phyloP scores from a whole-genome alignment of 1,284 basidiomycete species.

The Rhodofomes roseus region DNA sequence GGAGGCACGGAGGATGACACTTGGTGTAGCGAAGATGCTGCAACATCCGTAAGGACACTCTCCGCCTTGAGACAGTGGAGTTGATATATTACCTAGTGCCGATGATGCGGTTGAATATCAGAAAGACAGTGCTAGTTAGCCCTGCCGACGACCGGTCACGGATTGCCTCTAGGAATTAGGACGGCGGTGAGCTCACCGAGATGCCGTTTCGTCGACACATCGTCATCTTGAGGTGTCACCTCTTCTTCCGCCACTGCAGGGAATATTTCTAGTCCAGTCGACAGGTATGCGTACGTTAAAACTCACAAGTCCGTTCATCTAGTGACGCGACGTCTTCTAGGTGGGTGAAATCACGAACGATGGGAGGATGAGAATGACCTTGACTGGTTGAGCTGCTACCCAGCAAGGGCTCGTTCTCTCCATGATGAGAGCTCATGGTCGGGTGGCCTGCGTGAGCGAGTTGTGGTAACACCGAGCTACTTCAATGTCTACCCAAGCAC shows the following conservation, averaged over 20 bases:
- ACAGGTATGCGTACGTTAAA: not conserved
- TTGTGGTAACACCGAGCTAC: too few relatives aligned
- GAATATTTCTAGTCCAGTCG: not conserved
- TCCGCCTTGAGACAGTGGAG: slow-evolving; percentile 11
- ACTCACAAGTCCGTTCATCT: not conserved
- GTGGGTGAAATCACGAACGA: not conserved
- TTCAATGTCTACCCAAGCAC: too few relatives aligned
- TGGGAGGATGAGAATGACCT: not conserved
- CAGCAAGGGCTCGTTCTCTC: not conserved
- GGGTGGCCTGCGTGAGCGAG: not conserved
- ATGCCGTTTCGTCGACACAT: not conserved
- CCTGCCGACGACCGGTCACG: slow-evolving; percentile 29
- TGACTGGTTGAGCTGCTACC: not conserved
- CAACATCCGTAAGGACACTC: not conserved
- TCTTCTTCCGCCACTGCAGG: not conserved
- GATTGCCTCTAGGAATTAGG: not conserved
- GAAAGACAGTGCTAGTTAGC: slow-evolving; percentile 55
- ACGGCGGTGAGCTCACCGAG: not conserved
- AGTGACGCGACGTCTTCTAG: not conserved
- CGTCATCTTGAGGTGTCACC: not conserved
- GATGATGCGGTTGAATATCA: slow-evolving; percentile 75
- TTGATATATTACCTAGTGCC: slow-evolving; percentile 65
- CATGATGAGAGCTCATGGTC: not conserved
- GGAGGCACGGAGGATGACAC: slow-evolving; percentile 60
- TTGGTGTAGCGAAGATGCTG: slow-evolving; percentile 75